Evolutionary conservation across 208 protist genomes (phyloP).

Genomic region (Trypanosoma congolense): DNA sequence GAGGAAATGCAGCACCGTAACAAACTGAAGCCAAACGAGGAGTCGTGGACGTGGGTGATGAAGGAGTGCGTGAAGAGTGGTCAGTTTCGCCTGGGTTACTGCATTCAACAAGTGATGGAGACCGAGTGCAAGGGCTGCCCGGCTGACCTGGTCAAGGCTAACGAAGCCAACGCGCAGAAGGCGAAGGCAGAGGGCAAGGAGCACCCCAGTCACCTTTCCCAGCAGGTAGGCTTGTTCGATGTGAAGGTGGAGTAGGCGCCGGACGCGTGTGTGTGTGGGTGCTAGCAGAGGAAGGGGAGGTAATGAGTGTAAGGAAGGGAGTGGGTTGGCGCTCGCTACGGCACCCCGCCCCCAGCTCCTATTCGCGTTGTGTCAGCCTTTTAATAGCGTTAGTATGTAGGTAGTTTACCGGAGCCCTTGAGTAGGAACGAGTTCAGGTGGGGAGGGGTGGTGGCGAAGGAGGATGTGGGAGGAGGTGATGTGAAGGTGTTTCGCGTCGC

Average conservation of each 20-base stretch:
- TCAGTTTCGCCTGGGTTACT: conserved; percentile 81
- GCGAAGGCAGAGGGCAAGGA: conserved; percentile 83
- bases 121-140: conserved; percentile 74
- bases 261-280: no score
- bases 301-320: no score
- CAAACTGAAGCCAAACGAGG: conserved; percentile 80
- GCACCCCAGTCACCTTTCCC: conserved; percentile 57
- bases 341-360: no score
- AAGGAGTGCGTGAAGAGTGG: conserved; percentile 79
- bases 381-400: no score
- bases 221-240: conserved; percentile 77
- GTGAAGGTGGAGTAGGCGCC: conserved; percentile 84
- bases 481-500: no score
- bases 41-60: conserved; percentile 86
- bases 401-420: no score
- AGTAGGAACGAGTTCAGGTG: no score
- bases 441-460: no score
- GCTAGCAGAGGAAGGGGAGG: no score
- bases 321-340: no score
- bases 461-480: no score
- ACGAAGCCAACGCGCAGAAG: conserved; percentile 75
- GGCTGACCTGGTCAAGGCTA: conserved; percentile 70
- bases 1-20: conserved; percentile 89
- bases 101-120: conserved; percentile 70
- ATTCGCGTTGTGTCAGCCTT: no score